Percentiles rank a stretch among this genome's conserved stretches.
Evolutionary conservation across 2,329 filamentous ascomycete species (phyloP).

Genomic region (Xylariaceae sp.): DNA sequence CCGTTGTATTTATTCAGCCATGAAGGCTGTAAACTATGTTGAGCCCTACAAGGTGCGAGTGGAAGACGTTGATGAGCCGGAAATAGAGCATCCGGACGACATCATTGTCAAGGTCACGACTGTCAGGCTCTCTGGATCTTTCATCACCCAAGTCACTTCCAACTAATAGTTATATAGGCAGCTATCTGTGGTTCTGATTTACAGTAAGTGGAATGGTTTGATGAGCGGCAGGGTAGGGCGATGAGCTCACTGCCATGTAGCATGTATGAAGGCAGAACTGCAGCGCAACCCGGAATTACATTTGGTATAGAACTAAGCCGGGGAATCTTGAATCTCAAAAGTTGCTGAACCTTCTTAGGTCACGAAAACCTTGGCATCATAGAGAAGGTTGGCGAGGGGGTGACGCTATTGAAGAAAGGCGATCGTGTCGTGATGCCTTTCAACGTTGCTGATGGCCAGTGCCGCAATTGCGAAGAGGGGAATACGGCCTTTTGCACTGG

Average conservation of each 20-base stretch:
- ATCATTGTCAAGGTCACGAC: conserved; percentile 17
- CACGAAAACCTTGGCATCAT: conserved; percentile 16
- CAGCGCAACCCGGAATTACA: conserved; percentile 10
- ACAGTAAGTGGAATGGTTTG: conserved; percentile 6
- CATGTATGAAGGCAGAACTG: conserved; percentile 18
- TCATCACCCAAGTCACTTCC: not conserved
- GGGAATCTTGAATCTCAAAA: too few species aligned
- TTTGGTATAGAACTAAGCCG: conserved; percentile 3
- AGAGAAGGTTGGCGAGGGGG: conserved; percentile 12
- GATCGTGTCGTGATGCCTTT: conserved; percentile 16
- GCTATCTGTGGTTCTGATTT: conserved; percentile 18
- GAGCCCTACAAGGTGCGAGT: conserved; percentile 13
- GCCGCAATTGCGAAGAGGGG: conserved; percentile 18
- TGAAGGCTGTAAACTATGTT: conserved; percentile 15
- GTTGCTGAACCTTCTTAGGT: not conserved
- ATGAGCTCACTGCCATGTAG: not conserved
- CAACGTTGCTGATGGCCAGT: conserved; percentile 15
- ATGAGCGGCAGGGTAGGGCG: not conserved
- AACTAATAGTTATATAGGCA: not conserved
- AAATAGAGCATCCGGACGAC: conserved; percentile 12
- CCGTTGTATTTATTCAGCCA: not conserved
- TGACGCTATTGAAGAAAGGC: conserved; percentile 13
- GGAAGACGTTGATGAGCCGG: conserved; percentile 9
- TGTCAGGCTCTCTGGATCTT: not conserved
- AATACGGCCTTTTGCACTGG: conserved; percentile 17